Conservation (phyloP, 805 yeast genomes). For the Brettanomyces custersianus region DNA sequence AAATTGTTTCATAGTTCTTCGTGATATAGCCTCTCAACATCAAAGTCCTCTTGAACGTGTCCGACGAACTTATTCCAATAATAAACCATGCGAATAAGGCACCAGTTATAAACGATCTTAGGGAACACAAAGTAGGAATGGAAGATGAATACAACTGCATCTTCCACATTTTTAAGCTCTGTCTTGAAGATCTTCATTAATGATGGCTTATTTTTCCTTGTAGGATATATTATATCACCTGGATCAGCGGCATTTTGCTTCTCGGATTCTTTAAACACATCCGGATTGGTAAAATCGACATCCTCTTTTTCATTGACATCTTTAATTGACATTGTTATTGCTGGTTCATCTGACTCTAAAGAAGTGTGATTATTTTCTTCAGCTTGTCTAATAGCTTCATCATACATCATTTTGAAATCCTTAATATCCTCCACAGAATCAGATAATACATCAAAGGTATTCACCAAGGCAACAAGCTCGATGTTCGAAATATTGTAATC, state of each 20-base stretch:
- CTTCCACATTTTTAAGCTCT: slow-evolving; percentile 26
- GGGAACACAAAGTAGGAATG: slow-evolving; percentile 68
- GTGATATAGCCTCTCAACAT: slow-evolving; percentile 21
- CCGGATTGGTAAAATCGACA: slow-evolving; percentile 3
- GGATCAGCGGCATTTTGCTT: slow-evolving; percentile 13
- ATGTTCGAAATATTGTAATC: slow-evolving; percentile 46
- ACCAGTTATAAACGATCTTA: slow-evolving; percentile 40
- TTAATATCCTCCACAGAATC: slow-evolving; percentile 72
- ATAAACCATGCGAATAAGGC: slow-evolving; percentile 38
- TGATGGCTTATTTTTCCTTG: slow-evolving; percentile 4
- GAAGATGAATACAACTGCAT: slow-evolving; percentile 57
- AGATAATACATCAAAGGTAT: slow-evolving; percentile 87
- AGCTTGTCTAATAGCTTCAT: slow-evolving; percentile 20
- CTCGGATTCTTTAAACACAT: slow-evolving; percentile 1
- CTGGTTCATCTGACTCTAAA: neutral
- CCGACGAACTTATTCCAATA: slow-evolving; percentile 77
- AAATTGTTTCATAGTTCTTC: slow-evolving; percentile 3
- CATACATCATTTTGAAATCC: slow-evolving; percentile 55
- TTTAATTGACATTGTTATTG: slow-evolving; percentile 1
- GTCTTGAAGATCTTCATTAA: slow-evolving; percentile 15
- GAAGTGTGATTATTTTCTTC: slow-evolving; percentile 13
- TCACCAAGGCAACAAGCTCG: slow-evolving; percentile 83
- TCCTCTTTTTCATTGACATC: neutral
- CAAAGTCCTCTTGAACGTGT: slow-evolving; percentile 29
- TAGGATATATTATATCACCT: slow-evolving; percentile 19